These are phyloP conservation scores for Aspergillus tubingensis DNA, from an alignment of 2,329 filamentous ascomycete species.

Conservation along the genomic window DNA sequence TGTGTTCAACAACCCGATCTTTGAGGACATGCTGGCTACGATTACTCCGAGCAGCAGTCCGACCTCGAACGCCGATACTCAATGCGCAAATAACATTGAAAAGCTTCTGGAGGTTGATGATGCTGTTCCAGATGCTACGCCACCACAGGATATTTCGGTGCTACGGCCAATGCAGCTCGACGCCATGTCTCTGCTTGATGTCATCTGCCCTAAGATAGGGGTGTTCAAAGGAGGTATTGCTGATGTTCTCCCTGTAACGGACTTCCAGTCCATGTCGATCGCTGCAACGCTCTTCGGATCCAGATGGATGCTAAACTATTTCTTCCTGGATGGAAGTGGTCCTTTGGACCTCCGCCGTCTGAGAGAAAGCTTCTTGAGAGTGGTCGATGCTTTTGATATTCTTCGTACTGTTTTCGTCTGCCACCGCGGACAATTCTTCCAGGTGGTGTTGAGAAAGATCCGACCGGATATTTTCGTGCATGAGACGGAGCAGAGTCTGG, in stretches of 20 bases:
- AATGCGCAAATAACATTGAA: conserved; percentile 16
- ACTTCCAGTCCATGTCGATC: conserved; percentile 44
- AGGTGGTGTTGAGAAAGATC: conserved; percentile 61
- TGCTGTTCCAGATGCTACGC: neutral
- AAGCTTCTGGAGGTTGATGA: conserved; percentile 10
- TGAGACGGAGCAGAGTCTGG: conserved; percentile 54
- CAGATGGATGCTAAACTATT: conserved; percentile 51
- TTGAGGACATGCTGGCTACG: conserved; percentile 42
- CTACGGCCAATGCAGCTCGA: conserved; percentile 29
- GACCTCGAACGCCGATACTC: conserved; percentile 23
- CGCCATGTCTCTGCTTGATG: conserved; percentile 48
- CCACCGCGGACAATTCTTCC: conserved; percentile 53
- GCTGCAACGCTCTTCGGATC: conserved; percentile 41
- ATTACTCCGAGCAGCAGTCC: conserved; percentile 26
- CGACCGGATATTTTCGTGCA: conserved; percentile 54
- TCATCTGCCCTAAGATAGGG: conserved; percentile 55
- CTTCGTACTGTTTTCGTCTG: conserved; percentile 66
- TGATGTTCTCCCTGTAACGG: conserved; percentile 61
- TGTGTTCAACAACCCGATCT: conserved; percentile 46
- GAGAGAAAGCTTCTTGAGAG: conserved; percentile 46
- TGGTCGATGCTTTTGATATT: conserved; percentile 64
- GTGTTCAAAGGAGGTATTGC: conserved; percentile 54
- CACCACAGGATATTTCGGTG: conserved; percentile 26
- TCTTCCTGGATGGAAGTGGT: conserved; percentile 58
- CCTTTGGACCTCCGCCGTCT: conserved; percentile 52